Conservation (phyloP, 176 grass and related monocot species). For the Oryza nivara region DNA sequence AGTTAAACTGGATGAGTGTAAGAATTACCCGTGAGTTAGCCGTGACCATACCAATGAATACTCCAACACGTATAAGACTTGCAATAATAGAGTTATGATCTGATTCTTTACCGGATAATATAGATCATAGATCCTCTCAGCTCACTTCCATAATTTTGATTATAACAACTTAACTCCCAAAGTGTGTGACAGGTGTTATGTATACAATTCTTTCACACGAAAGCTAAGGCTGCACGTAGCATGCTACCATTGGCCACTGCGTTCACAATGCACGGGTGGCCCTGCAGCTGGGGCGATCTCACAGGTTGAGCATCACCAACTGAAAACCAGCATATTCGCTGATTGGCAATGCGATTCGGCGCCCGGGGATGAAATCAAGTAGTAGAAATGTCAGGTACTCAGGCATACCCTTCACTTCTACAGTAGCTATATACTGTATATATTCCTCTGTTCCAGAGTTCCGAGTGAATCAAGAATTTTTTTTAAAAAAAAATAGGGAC, state of each 20-base stretch:
- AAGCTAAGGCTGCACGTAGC: too few species aligned
- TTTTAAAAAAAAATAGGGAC: too few species aligned
- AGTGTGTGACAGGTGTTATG: background rate
- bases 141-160: background rate
- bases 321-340: background rate
- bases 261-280: background rate
- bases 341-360: background rate
- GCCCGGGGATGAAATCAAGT: background rate
- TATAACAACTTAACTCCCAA: background rate
- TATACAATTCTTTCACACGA: too few species aligned
- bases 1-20: background rate
- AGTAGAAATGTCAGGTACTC: background rate
- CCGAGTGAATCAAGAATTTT: too few species aligned
- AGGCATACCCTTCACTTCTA: background rate
- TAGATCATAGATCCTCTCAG: too few species aligned
- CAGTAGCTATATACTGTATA: too few species aligned
- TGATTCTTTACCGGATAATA: background rate
- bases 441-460: background rate
- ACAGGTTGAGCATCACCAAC: background rate
- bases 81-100: background rate
- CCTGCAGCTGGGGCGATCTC: too few species aligned
- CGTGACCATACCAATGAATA: background rate
- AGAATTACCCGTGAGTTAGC: background rate
- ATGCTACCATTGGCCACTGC: too few species aligned
- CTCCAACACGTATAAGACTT: background rate